Evolutionary conservation across 495 filamentous ascomycete genomes (phyloP).

Genomic region (Penicillium angulare): DNA sequence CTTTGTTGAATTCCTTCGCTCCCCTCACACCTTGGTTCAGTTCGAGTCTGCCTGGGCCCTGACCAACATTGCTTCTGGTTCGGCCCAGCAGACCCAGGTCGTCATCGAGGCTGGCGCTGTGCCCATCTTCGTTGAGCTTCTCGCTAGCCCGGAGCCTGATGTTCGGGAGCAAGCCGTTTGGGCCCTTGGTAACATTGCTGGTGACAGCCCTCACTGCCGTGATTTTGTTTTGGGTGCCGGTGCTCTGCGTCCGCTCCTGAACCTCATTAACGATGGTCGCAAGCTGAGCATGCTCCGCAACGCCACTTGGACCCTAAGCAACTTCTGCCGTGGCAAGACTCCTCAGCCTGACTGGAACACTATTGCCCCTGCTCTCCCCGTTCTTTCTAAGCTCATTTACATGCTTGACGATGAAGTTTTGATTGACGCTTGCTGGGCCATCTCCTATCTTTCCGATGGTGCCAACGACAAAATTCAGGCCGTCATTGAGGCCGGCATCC

Average conservation of each 20-base stretch:
- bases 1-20: slow-evolving; percentile 98
- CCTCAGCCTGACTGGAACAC: slow-evolving; percentile 98
- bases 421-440: slow-evolving; percentile 99
- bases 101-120: slow-evolving; percentile 98
- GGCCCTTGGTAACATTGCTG: slow-evolving; percentile 98
- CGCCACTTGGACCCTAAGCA: slow-evolving; percentile 98
- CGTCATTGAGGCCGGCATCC: slow-evolving; percentile 97
- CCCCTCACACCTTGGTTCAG: slow-evolving; percentile 96
- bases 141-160: slow-evolving; percentile 94
- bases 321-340: slow-evolving; percentile 99
- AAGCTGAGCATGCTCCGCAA: slow-evolving; percentile 99
- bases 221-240: slow-evolving; percentile 91
- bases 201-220: slow-evolving; percentile 94
- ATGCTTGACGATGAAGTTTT: slow-evolving; percentile 98
- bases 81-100: slow-evolving; percentile 95
- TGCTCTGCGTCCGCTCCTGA: slow-evolving; percentile 84
- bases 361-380: slow-evolving; percentile 92
- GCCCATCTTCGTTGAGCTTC: slow-evolving; percentile 95
- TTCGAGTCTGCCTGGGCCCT: slow-evolving; percentile 99
- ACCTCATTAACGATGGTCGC: slow-evolving; percentile 90
- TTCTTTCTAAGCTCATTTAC: slow-evolving; percentile 96
- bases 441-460: slow-evolving; percentile 98
- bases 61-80: slow-evolving; percentile 98
- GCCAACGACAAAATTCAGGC: slow-evolving; percentile 99
- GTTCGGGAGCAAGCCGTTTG: slow-evolving; percentile 98